Conservation (phyloP, 805 yeast genomes). For the Saccharomycopsis oosterbeekiorum region DNA sequence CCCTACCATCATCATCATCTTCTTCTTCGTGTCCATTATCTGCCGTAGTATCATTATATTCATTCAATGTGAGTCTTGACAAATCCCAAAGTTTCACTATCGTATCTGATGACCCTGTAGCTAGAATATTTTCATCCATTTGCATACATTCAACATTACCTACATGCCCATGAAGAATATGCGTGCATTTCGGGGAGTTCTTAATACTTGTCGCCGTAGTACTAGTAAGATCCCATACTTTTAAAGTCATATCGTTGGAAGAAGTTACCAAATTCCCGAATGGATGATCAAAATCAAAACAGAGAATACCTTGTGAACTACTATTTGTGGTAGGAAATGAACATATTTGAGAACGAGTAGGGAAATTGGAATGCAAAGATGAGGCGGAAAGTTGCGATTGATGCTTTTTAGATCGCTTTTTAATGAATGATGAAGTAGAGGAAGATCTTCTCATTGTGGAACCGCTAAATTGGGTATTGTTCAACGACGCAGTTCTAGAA, state of each 20-base stretch:
- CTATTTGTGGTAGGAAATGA: not conserved
- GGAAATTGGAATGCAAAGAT: not conserved
- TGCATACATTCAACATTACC: constrained; percentile 53
- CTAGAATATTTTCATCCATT: constrained; percentile 39
- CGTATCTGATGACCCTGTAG: constrained; percentile 56
- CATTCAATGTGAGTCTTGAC: constrained; percentile 21
- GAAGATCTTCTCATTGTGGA: not conserved
- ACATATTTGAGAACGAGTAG: not conserved
- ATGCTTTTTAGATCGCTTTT: not conserved
- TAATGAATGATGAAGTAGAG: not conserved
- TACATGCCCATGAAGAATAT: constrained; percentile 19
- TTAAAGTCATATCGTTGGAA: constrained; percentile 63
- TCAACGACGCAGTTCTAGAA: not conserved
- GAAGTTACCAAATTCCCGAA: constrained; percentile 73
- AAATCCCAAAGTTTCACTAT: constrained; percentile 53
- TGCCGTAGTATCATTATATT: constrained; percentile 16
- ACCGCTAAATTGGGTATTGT: not conserved
- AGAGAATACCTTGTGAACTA: constrained; percentile 34
- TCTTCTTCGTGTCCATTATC: not conserved
- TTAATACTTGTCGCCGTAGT: not conserved
- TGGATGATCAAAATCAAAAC: constrained; percentile 62
- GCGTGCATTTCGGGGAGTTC: constrained; percentile 6
- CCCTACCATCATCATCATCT: constrained; percentile 22
- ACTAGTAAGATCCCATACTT: constrained; percentile 73
- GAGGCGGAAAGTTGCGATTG: not conserved